Base-by-base conservation (phyloP, 139 green algal species). In the Asterochloris sp. region DNA sequence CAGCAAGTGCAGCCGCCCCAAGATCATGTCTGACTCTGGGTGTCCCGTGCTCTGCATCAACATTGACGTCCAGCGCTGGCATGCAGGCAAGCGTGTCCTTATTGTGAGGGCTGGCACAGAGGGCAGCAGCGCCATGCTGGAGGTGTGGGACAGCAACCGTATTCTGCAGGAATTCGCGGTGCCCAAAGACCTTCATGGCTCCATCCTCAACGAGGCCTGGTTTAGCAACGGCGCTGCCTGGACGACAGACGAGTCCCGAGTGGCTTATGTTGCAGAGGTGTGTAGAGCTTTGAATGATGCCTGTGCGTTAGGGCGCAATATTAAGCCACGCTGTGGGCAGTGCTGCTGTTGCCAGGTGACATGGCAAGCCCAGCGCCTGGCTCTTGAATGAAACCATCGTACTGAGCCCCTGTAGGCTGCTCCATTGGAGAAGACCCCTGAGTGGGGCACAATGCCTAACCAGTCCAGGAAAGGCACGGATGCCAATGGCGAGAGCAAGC, bases 211-310 rank as follows among this genome's bases (percentile, higher is more conserved):
- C 62, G 96, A 98, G 76, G 91, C 89, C 69, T 97, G 93, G 92
- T 98, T 96, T 77, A 83, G 79, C 14, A 80, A 78, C 17, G 94
- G 93, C 8, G 89, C 90, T 15, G 91, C 93, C 0, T 98, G 95
- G 94, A 90, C 71, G 54, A 77, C 86, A 0, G 91, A 94, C 54
- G 95, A 98, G 84, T 82, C 23, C 11, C 83, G 83, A 0, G 80
- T 97, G 0, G 92, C 86, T 0, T 98, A 98, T 83, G 88, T 93
- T 23, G 96, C 95, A 10, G 95, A 98, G 87, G 89, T 91, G 75
- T 62, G 24, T 54, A 17, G 38, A 6, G 4, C 38, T 54, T 2
- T 54, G 38, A 2, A 54, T 54, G 38, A 54, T 54, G 38, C 38
- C 38, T 54, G 4, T 54, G 38, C 38, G 6, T 2, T 6, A 54